These are phyloP conservation scores for Capsicum baccatum DNA, from an alignment of 257 asterid species.

Conservation along the genomic window DNA sequence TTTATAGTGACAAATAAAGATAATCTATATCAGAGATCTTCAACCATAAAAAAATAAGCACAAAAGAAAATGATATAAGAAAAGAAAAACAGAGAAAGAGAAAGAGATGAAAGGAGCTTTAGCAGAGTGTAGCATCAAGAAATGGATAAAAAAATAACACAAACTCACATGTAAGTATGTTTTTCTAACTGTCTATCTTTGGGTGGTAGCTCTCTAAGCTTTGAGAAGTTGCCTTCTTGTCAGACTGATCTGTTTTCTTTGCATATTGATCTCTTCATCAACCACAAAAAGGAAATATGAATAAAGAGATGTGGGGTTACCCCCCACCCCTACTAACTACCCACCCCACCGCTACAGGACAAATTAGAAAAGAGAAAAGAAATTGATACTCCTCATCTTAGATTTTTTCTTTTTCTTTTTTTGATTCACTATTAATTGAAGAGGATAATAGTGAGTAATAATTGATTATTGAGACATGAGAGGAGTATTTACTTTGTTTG, in stretches of 20 bases:
- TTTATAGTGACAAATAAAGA: constrained; percentile 2
- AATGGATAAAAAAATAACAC: constrained; percentile 35
- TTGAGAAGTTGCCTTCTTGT: constrained; percentile 55
- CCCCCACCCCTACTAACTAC: not conserved
- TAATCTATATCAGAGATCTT: not conserved
- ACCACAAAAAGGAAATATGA: constrained; percentile 35
- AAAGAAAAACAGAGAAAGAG: constrained; percentile 26
- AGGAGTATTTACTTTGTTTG: not conserved
- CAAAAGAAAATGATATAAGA: constrained; percentile 6
- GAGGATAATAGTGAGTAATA: not conserved
- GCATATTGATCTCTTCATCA: constrained; percentile 29
- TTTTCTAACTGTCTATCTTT: constrained; percentile 37
- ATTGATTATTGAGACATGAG: not conserved
- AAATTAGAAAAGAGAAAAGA: not conserved
- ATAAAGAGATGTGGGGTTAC: constrained; percentile 43
- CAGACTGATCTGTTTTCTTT: constrained; percentile 48
- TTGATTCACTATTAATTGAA: not conserved
- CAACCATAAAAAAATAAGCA: not conserved
- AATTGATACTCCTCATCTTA: not conserved
- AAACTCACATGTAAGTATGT: constrained; percentile 43
- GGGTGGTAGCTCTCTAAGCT: constrained; percentile 33
- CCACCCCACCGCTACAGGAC: constrained; percentile 12
- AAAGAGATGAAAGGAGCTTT: constrained; percentile 28
- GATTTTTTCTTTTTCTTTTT: not conserved
- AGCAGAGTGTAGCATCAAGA: constrained; percentile 37